These are phyloP conservation scores for Elongisporangium undulatum DNA, from an alignment of 352 stramenopile genomes.

Conservation along the genomic window DNA sequence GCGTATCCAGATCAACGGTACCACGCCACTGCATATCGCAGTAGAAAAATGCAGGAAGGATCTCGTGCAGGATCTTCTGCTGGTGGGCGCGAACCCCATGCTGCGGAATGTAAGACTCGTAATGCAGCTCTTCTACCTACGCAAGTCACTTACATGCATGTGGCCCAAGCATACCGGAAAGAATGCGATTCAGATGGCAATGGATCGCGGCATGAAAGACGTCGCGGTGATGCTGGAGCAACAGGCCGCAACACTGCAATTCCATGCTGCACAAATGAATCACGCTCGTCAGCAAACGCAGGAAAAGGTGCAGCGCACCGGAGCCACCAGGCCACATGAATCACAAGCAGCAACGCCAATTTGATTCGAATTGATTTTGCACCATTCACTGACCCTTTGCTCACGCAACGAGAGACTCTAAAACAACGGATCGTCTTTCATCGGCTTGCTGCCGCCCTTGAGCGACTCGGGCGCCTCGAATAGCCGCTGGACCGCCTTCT, in stretches of 20 bases:
- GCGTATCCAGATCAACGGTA: constrained; percentile 41
- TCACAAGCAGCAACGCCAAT: not conserved
- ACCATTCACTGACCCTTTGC: constrained; percentile 1
- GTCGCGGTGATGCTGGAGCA: constrained; percentile 30
- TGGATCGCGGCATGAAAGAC: constrained; percentile 12
- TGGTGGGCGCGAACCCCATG: constrained; percentile 48
- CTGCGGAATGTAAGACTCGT: constrained; percentile 50
- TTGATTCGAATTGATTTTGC: not conserved
- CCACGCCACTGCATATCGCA: constrained; percentile 56
- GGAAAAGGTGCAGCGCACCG: not conserved
- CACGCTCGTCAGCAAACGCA: not conserved
- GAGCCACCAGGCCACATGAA: not conserved
- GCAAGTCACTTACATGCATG: not conserved
- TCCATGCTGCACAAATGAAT: constrained; percentile 16
- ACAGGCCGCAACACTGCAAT: constrained; percentile 18
- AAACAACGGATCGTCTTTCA: constrained; percentile 81
- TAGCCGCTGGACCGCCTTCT: constrained; percentile 42
- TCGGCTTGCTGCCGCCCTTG: constrained; percentile 65
- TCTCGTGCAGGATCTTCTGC: constrained; percentile 50
- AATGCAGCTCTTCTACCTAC: too few relatives aligned
- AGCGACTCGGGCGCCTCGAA: constrained; percentile 72
- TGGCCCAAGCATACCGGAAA: constrained; percentile 35
- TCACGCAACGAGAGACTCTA: constrained; percentile 16
- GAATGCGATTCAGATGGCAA: constrained; percentile 41
- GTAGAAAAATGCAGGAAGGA: constrained; percentile 42